Evolutionary conservation across 2,329 filamentous ascomycete genomes (phyloP), one percentile per base, ranked within the genome.

Genomic region (Ustilaginoidea virens): DNA sequence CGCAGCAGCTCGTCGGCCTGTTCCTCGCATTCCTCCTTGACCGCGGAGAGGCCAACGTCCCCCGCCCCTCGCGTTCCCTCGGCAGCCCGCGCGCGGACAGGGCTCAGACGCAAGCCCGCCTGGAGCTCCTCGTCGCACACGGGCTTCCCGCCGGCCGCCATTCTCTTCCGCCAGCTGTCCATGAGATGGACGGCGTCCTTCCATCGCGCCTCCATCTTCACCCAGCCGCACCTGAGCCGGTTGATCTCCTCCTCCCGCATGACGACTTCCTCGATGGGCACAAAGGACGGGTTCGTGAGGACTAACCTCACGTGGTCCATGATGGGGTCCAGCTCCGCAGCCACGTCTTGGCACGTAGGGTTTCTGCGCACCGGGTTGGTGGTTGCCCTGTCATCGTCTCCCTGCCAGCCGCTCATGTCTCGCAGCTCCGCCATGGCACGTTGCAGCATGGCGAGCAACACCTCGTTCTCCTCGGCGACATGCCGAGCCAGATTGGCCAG

Each of bases 231-330:
- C 31, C 82, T 74, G 27, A 98, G 61, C 29, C 81, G 70, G 29
- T 69, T 66, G 38, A 98, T 96, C 49, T 94, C 86, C 34, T 92
- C 79, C 38, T 98, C 87, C 31, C 87, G 74, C n/a, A 85, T 58
- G 45, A 92, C 77, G 2, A 98, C 83, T 50, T 96, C 90, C 43
- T 96, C 90, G 14, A 96, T 72, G 1, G 87, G 81, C 10, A 94
- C 90, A 49, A 96, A 98, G 3, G 86, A 92, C 1, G 90, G 90
- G 45, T 96, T 96, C 7, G 85, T 94, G 25, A 98, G 63, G 21
- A 98, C 70, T 3, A 69, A 78, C 39, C 80, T 71, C 38, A 98
- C 67, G 46, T 92, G 83, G 19, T 80, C 73, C 35, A 96, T 63
- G 7, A 92, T 74, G 5, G 61, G 61, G 30, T 86, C 76, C 55